These are phyloP conservation scores for Saccharomycopsis fibuligera DNA, from an alignment of 805 yeast species.

Conservation along the genomic window DNA sequence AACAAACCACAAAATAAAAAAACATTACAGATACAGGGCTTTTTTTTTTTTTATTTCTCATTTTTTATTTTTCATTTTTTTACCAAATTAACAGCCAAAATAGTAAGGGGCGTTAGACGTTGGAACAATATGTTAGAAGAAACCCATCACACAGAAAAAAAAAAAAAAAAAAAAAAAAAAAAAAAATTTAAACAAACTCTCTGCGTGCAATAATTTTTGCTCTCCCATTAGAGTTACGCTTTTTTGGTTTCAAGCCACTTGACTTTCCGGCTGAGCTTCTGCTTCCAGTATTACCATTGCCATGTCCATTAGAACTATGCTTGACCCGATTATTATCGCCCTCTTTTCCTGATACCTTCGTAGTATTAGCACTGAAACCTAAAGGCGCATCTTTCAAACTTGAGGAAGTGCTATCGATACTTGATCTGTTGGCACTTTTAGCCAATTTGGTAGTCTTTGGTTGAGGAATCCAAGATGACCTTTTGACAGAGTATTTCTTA, in stretches of 20 bases:
- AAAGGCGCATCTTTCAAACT: background rate
- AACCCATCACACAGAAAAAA: background rate
- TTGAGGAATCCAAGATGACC: constrained; percentile 15
- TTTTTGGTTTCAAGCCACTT: constrained; percentile 1
- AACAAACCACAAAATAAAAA: background rate
- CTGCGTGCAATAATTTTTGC: constrained; percentile 18
- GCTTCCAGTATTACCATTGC: background rate
- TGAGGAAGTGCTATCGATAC: background rate
- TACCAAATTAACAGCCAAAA: background rate
- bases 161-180: background rate
- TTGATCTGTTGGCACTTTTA: background rate
- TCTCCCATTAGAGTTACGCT: constrained; percentile 6
- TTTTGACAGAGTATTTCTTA: constrained; percentile 3
- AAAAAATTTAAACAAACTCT: constrained; percentile 9
- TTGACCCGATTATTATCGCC: too few relatives aligned
- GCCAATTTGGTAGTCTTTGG: constrained; percentile 6
- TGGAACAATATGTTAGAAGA: background rate
- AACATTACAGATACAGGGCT: background rate
- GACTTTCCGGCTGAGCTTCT: background rate
- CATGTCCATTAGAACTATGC: background rate
- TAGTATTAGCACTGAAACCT: background rate
- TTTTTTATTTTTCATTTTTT: too few relatives aligned
- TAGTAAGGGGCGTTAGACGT: background rate
- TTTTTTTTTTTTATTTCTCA: too few relatives aligned
- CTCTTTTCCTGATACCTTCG: too few relatives aligned